Percentiles rank a stretch among this genome's conserved stretches.
phyloP scores from a whole-genome alignment of 1,284 basidiomycete genomes.

The Austropuccinia psidii region DNA sequence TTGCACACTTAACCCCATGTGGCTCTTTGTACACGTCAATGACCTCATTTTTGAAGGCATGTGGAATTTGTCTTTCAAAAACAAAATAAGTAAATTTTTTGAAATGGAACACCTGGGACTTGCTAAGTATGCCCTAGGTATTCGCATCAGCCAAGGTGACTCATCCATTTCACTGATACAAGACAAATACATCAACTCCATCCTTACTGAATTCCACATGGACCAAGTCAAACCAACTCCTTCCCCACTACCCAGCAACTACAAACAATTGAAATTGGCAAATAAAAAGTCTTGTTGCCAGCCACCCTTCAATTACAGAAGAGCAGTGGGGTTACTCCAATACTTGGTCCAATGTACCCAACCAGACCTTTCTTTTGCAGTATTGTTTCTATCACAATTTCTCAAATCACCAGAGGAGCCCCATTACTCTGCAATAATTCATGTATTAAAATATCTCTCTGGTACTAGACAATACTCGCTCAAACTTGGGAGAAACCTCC shows the following conservation, averaged over 20 bases:
- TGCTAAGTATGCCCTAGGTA: constrained; percentile 17
- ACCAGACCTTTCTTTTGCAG: not conserved
- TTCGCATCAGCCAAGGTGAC: not conserved
- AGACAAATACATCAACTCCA: not conserved
- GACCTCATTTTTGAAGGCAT: not conserved
- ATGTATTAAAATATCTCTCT: not conserved
- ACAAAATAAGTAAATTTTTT: not conserved
- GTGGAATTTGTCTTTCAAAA: not conserved
- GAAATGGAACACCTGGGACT: not conserved
- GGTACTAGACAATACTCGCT: not conserved
- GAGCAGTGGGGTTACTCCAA: not conserved
- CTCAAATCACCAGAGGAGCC: no score
- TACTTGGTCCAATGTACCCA: not conserved
- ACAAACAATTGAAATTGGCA: not conserved
- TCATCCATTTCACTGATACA: not conserved
- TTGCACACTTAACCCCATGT: not conserved
- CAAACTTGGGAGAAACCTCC: not conserved
- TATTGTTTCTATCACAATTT: constrained; percentile 3
- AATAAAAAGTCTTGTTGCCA: not conserved
- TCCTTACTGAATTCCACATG: not conserved
- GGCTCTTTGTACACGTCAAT: not conserved
- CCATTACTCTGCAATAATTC: no score
- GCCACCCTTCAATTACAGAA: not conserved
- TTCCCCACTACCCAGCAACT: not conserved
- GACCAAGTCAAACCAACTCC: not conserved